Percentiles rank a stretch among this genome's conserved stretches.
Conservation (phyloP, 2,329 filamentous ascomycete genomes). For the Phyllosticta citribraziliensis region DNA sequence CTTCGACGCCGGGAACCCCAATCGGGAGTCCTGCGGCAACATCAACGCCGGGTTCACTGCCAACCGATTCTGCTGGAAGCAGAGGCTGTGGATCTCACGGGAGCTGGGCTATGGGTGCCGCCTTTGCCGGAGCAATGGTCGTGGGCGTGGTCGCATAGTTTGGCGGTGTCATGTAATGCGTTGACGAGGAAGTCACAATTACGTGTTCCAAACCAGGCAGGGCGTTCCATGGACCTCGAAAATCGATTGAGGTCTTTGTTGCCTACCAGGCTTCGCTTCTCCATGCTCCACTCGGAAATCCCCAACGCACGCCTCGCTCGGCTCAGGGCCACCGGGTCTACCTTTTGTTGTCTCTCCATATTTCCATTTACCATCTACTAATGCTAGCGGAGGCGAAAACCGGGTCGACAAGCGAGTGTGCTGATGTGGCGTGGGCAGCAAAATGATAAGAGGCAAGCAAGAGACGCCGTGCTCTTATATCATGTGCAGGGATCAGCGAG, state of each 20-base stretch:
- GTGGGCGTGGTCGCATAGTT: neutral
- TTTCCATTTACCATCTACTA: neutral
- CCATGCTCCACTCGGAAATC: neutral
- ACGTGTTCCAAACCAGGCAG: neutral
- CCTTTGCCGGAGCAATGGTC: neutral
- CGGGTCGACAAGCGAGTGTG: neutral
- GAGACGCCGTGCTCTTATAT: neutral
- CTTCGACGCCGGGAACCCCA: neutral
- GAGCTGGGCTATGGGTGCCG: neutral
- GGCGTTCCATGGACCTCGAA: neutral
- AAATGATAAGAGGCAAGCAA: neutral
- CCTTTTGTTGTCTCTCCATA: neutral
- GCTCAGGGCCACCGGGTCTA: neutral
- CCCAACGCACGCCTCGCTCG: neutral
- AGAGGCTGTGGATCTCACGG: neutral
- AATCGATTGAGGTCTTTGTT: neutral
- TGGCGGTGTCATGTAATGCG: neutral
- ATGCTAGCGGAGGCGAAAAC: neutral
- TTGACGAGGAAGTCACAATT: neutral
- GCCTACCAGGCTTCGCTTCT: neutral
- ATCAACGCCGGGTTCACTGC: neutral
- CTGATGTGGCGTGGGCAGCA: neutral
- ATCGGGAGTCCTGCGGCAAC: neutral
- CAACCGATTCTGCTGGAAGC: neutral
- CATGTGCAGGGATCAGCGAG: no score